phyloP scores from a whole-genome alignment of 371 early-diverging fungal species.

The Sporodiniella umbellata region DNA sequence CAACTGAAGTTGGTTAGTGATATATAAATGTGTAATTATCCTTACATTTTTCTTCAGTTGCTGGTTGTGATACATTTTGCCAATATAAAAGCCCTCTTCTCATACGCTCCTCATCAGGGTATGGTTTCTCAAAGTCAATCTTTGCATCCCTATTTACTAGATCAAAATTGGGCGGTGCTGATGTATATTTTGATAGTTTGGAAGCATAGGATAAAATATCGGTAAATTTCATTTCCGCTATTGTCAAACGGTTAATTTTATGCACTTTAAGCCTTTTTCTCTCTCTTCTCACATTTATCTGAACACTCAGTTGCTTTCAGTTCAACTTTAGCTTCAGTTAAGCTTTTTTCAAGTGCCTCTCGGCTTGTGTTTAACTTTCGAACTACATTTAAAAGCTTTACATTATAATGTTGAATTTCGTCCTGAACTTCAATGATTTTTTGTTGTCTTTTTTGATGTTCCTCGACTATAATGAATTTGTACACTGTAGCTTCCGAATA shows the following conservation, averaged over 20 bases:
- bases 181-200: slow-evolving; percentile 47
- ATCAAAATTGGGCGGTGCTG: slow-evolving; percentile 49
- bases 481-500: too few relatives aligned
- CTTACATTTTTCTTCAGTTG: slow-evolving; percentile 36
- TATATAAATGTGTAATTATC: not conserved
- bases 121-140: slow-evolving; percentile 50
- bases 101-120: slow-evolving; percentile 54
- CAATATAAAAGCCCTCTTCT: slow-evolving; percentile 42
- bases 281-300: slow-evolving; percentile 33
- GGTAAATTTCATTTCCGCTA: slow-evolving; percentile 46
- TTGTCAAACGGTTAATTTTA: too few relatives aligned
- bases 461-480: slow-evolving; percentile 34
- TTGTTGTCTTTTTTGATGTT: slow-evolving; percentile 43
- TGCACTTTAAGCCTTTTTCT: too few relatives aligned
- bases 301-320: slow-evolving; percentile 33
- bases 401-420: slow-evolving; percentile 40
- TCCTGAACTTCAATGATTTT: slow-evolving; percentile 44
- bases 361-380: slow-evolving; percentile 28
- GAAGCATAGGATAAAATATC: slow-evolving; percentile 51
- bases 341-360: slow-evolving; percentile 26
- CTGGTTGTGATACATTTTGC: slow-evolving; percentile 32
- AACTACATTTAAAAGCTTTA: slow-evolving; percentile 29
- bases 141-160: slow-evolving; percentile 31
- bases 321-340: slow-evolving; percentile 35
- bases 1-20: too few relatives aligned